Evolutionary conservation across 2,329 filamentous ascomycete genomes (phyloP).

Genomic region (Hypoxylon sp.): DNA sequence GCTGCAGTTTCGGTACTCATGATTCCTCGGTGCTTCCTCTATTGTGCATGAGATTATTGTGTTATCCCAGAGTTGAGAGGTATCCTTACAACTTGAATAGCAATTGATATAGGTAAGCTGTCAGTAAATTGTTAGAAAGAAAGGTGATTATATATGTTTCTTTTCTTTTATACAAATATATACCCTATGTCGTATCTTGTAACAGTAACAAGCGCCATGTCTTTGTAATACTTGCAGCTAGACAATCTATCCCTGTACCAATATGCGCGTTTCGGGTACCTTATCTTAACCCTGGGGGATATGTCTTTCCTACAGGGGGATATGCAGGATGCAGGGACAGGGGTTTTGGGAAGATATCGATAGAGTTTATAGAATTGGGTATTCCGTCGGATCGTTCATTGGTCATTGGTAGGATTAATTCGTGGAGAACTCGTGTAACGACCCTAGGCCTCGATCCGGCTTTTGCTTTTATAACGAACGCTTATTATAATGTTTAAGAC

Average conservation of each 20-base stretch:
- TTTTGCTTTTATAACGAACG: slow-evolving; percentile 1
- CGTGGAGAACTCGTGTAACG: slow-evolving; percentile 2
- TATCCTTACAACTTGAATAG: background rate
- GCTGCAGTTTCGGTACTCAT: slow-evolving; percentile 22
- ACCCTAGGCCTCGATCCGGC: background rate
- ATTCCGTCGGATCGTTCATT: slow-evolving; percentile 1
- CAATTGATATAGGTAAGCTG: background rate
- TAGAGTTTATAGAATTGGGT: slow-evolving; percentile 17
- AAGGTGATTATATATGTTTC: background rate
- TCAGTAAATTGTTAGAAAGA: background rate
- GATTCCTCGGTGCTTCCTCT: background rate
- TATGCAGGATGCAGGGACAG: background rate
- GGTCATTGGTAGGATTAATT: slow-evolving; percentile 20
- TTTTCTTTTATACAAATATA: background rate
- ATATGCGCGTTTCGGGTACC: too few relatives aligned
- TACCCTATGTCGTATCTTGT: background rate
- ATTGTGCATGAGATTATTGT: background rate
- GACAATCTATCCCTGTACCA: too few relatives aligned
- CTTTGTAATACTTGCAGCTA: background rate
- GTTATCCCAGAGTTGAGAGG: too few relatives aligned
- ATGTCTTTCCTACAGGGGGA: too few relatives aligned
- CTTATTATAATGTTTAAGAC: slow-evolving; percentile 1
- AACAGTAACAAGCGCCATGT: background rate
- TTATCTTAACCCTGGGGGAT: too few relatives aligned
- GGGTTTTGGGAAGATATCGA: slow-evolving; percentile 2